These are phyloP conservation scores for Paraconiothyrium sp. DNA, from an alignment of 2,329 filamentous ascomycete genomes.

Conservation along the genomic window DNA sequence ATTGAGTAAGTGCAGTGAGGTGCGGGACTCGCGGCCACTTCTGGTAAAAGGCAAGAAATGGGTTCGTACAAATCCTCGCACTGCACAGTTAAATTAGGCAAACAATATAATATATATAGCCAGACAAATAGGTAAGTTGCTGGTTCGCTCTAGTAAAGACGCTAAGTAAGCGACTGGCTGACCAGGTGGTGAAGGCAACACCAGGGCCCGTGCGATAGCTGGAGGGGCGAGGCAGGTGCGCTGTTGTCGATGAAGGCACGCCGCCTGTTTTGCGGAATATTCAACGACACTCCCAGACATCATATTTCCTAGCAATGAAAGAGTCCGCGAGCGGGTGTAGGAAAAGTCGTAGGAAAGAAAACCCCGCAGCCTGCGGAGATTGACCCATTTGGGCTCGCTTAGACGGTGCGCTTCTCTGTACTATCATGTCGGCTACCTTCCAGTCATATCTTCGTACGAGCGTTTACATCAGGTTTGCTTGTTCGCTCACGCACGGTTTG, in stretches of 20 bases:
- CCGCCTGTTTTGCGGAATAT: background rate
- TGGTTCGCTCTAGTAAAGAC: background rate
- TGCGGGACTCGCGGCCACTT: conserved; percentile 76
- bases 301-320: background rate
- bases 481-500: too few relatives aligned
- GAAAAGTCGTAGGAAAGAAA: background rate
- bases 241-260: background rate
- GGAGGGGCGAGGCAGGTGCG: background rate
- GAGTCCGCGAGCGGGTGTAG: background rate
- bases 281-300: background rate
- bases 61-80: conserved; percentile 76
- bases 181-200: background rate
- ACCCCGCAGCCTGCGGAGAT: background rate
- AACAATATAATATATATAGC: conserved; percentile 33
- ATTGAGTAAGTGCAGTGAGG: conserved; percentile 66
- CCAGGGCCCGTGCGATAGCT: background rate
- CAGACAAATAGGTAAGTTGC: background rate
- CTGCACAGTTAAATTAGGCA: conserved; percentile 56
- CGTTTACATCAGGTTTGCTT: too few relatives aligned
- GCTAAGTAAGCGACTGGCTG: background rate
- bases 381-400: conserved; percentile 1
- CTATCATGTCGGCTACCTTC: too few relatives aligned
- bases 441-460: too few relatives aligned
- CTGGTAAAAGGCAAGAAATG: conserved; percentile 84
- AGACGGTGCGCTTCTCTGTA: background rate